Percentiles rank a stretch among this genome's conserved stretches.
Evolutionary conservation across 1,284 basidiomycete species (phyloP).

Genomic region (Malassezia cuniculi): DNA sequence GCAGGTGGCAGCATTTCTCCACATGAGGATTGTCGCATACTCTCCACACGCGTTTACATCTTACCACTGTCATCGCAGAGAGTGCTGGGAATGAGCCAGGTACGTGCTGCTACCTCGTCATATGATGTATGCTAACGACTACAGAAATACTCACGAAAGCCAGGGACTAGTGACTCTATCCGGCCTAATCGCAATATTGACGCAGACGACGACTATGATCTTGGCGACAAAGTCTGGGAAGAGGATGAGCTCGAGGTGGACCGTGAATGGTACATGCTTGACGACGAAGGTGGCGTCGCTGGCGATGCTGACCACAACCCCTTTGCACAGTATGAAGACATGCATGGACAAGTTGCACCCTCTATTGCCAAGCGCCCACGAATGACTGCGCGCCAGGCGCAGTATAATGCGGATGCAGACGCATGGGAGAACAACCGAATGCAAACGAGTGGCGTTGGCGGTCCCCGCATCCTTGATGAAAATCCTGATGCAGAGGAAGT

Average conservation of each 20-base stretch:
- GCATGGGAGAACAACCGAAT: conserved; percentile 97
- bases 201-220: conserved; percentile 49
- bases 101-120: too few relatives aligned
- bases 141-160: too few relatives aligned
- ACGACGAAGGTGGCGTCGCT: conserved; percentile 44
- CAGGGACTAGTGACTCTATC: too few relatives aligned
- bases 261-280: conserved; percentile 37
- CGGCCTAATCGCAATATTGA: too few relatives aligned
- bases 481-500: conserved; percentile 73
- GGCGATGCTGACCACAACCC: conserved; percentile 86
- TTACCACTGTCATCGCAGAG: too few relatives aligned
- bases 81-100: too few relatives aligned
- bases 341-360: conserved; percentile 49
- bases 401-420: conserved; percentile 78
- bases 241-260: conserved; percentile 26
- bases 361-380: conserved; percentile 20
- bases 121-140: too few relatives aligned
- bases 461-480: conserved; percentile 65
- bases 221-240: conserved; percentile 24
- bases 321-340: conserved; percentile 66
- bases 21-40: too few relatives aligned
- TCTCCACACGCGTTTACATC: too few relatives aligned
- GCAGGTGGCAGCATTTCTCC: too few relatives aligned
- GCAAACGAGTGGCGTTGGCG: conserved; percentile 83
- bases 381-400: conserved; percentile 44